Evolutionary conservation across 441 rosid genomes (phyloP).

Genomic region (Euphorbia corollata): DNA sequence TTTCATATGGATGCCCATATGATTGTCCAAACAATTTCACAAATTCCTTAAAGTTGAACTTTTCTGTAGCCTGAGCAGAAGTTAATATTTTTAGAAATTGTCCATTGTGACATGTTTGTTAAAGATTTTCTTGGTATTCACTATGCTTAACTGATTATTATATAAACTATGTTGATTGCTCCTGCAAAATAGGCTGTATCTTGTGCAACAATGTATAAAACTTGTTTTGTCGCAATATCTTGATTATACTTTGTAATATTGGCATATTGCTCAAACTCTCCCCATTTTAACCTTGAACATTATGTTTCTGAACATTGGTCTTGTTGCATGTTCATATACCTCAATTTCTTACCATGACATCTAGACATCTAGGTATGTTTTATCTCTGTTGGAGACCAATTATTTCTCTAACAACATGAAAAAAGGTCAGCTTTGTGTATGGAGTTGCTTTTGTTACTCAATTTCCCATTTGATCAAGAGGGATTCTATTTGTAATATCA

Average conservation of each 20-base stretch:
- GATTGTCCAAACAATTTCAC: background rate
- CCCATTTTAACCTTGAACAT: background rate
- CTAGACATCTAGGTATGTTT: background rate
- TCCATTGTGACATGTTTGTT: background rate
- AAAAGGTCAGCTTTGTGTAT: background rate
- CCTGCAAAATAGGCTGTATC: background rate
- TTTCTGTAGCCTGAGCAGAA: background rate
- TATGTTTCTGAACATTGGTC: background rate
- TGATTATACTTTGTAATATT: background rate
- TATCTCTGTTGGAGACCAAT: background rate
- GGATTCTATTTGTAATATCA: background rate
- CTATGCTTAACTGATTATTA: background rate
- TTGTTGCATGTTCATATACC: background rate
- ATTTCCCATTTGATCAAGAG: background rate
- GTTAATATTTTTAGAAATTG: background rate
- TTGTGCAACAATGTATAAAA: background rate
- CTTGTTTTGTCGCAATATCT: background rate
- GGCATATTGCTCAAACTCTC: background rate
- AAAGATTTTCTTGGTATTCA: background rate
- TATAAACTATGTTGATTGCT: background rate
- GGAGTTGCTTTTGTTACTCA: background rate
- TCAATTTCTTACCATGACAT: background rate
- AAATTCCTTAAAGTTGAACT: background rate
- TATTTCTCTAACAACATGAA: background rate
- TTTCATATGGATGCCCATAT: background rate